Conservation (phyloP, 805 yeast genomes). For the Komagataella pseudopastoris region DNA sequence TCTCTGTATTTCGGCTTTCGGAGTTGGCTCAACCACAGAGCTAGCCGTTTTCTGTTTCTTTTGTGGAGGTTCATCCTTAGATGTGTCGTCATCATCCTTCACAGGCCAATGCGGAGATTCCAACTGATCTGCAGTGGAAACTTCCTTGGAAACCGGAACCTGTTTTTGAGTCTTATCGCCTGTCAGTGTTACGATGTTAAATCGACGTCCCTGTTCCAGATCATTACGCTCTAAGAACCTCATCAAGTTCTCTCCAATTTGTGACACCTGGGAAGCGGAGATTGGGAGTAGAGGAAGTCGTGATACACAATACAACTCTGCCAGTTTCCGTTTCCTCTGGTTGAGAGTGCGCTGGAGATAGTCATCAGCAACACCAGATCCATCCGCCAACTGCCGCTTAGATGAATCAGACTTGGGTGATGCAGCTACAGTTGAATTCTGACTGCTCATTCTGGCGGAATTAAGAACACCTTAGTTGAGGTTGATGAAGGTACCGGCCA, state of each 20-base stretch:
- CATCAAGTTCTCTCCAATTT: constrained; percentile 23
- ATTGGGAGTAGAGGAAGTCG: constrained; percentile 32
- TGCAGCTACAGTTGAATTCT: constrained; percentile 19
- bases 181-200: constrained; percentile 19
- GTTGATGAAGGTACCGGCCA: neutral
- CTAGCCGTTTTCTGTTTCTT: neutral
- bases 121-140: neutral
- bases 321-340: constrained; percentile 37
- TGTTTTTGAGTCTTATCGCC: constrained; percentile 16
- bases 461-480: neutral
- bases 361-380: neutral
- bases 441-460: neutral
- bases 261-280: constrained; percentile 22
- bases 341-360: neutral
- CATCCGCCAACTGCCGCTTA: neutral
- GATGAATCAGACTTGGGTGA: constrained; percentile 21
- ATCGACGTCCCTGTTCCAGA: constrained; percentile 29
- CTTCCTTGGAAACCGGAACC: neutral
- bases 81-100: neutral
- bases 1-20: neutral
- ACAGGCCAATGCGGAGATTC: neutral
- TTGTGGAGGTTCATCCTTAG: neutral
- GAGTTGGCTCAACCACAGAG: neutral
- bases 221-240: constrained; percentile 39
- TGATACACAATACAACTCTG: constrained; percentile 49